Conservation (phyloP, 768 basidiomycete species). For the Rhodotorula paludigena region DNA sequence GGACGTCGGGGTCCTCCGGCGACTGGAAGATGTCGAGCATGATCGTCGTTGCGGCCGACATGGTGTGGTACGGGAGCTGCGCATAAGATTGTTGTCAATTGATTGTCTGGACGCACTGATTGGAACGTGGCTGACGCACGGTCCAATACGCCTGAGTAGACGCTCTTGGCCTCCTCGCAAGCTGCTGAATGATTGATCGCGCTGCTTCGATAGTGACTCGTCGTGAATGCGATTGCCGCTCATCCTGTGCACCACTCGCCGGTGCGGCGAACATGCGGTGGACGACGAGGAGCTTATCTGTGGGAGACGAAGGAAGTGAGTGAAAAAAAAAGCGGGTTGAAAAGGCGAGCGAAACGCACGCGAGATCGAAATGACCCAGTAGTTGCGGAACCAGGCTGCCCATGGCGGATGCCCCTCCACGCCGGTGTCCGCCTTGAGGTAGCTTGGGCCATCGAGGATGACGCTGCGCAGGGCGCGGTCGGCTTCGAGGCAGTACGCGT, state of each 20-base stretch:
- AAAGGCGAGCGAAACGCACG: no score
- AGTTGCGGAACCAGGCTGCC: slow-evolving; percentile 16
- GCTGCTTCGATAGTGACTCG: slow-evolving; percentile 31
- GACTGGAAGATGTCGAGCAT: slow-evolving; percentile 38
- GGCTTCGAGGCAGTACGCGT: slow-evolving; percentile 25
- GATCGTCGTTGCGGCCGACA: slow-evolving; percentile 33
- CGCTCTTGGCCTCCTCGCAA: slow-evolving; percentile 6
- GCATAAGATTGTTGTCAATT: no score
- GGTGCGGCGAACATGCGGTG: slow-evolving; percentile 34
- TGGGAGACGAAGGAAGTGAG: no score
- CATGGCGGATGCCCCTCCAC: not conserved
- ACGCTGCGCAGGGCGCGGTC: slow-evolving; percentile 25
- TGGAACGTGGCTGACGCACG: not conserved
- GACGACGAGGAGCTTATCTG: slow-evolving; percentile 36
- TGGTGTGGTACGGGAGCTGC: slow-evolving; percentile 30
- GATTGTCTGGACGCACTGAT: no score
- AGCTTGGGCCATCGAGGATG: slow-evolving; percentile 21
- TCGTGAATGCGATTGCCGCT: slow-evolving; percentile 24
- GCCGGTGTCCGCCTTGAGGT: slow-evolving; percentile 7
- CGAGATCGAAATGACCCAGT: slow-evolving; percentile 16
- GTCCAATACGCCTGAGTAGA: slow-evolving; percentile 33
- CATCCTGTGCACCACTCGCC: slow-evolving; percentile 16
- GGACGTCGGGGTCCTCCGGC: slow-evolving; percentile 23
- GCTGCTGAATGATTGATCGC: slow-evolving; percentile 25
- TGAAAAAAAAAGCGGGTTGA: no score